Conservation (phyloP, 2,329 filamentous ascomycete species). For the Ophiostoma ulmi region DNA sequence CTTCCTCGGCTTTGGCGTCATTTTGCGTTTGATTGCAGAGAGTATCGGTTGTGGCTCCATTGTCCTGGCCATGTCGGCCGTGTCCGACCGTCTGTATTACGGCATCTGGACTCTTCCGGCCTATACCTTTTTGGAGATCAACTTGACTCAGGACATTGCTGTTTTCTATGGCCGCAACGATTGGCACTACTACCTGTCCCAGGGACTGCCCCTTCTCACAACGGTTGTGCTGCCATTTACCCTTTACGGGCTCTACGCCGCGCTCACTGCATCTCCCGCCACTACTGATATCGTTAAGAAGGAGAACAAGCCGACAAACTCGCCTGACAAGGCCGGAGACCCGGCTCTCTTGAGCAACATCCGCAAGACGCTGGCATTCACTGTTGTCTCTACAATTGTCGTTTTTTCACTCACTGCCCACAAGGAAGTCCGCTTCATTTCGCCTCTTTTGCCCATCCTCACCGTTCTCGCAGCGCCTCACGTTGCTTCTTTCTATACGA, state of each 20-base stretch:
- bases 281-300: background rate
- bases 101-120: constrained; percentile 83
- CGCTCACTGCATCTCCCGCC: constrained; percentile 23
- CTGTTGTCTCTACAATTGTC: constrained; percentile 55
- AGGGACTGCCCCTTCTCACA: constrained; percentile 81
- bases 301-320: background rate
- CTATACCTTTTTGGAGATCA: constrained; percentile 82
- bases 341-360: constrained; percentile 40
- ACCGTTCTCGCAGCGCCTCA: constrained; percentile 71
- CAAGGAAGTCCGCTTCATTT: constrained; percentile 97
- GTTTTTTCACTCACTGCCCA: constrained; percentile 76
- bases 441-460: constrained; percentile 81
- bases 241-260: constrained; percentile 57
- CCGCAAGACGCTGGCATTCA: constrained; percentile 51
- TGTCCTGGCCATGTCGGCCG: constrained; percentile 58
- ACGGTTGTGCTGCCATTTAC: constrained; percentile 79
- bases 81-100: constrained; percentile 75
- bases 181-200: constrained; percentile 87
- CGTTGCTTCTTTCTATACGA: constrained; percentile 60
- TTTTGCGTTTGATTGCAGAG: constrained; percentile 57
- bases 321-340: constrained; percentile 32
- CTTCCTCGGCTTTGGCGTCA: constrained; percentile 38
- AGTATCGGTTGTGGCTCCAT: constrained; percentile 56
- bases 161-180: constrained; percentile 89
- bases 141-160: constrained; percentile 79